Percentiles rank a stretch among this genome's conserved stretches.
phyloP scores from a whole-genome alignment of 2,329 filamentous ascomycete species.

The Zopfia rhizophila region DNA sequence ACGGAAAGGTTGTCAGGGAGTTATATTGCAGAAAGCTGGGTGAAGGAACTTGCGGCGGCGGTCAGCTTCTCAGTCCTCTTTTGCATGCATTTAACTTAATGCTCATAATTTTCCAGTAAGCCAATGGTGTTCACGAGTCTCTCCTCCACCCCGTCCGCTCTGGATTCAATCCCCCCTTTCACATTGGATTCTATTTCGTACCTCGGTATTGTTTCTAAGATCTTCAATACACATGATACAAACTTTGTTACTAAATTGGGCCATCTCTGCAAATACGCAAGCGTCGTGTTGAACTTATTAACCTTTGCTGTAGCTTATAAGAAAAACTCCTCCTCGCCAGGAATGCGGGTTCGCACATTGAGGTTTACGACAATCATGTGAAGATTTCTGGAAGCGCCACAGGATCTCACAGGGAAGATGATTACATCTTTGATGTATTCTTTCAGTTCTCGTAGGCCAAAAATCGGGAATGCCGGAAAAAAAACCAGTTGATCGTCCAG shows the following conservation, averaged over 20 bases:
- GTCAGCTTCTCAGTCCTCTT: slow-evolving; percentile 10
- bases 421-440: not conserved
- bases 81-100: slow-evolving; percentile 15
- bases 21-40: not conserved
- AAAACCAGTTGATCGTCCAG: slow-evolving; percentile 9
- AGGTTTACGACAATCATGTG: slow-evolving; percentile 12
- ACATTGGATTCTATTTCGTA: slow-evolving; percentile 7
- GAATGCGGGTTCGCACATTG: slow-evolving; percentile 12
- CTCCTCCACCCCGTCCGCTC: not conserved
- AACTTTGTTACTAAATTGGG: slow-evolving; percentile 7
- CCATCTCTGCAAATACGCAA: slow-evolving; percentile 10
- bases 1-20: not conserved
- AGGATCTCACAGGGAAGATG: slow-evolving; percentile 2
- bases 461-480: slow-evolving; percentile 8
- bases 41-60: not conserved
- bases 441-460: not conserved
- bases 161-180: not conserved
- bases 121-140: slow-evolving; percentile 7
- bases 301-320: slow-evolving; percentile 1
- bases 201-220: slow-evolving; percentile 3
- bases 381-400: slow-evolving; percentile 13
- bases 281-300: slow-evolving; percentile 11
- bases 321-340: slow-evolving; percentile 12
- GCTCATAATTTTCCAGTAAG: slow-evolving; percentile 10
- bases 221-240: not conserved